Base-by-base conservation (phyloP, 2,329 filamentous ascomycete genomes). In the Golovinomyces cichoracearum region DNA sequence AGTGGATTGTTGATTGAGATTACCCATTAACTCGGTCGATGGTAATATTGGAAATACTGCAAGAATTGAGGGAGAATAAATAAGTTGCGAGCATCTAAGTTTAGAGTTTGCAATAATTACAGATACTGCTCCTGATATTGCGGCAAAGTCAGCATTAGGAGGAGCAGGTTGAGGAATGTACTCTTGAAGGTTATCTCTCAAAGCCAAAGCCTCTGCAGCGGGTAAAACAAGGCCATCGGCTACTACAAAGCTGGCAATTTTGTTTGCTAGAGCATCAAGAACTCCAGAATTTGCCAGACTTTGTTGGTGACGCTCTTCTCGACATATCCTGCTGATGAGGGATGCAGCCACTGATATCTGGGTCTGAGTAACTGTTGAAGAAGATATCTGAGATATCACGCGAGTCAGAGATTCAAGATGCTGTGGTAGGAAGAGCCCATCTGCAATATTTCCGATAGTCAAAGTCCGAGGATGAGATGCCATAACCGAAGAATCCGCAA, bases 21-120 rank as follows among this genome's bases (percentile, higher is more conserved):
- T 63, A 5, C 66, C 64, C 1, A 69, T 63, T 48, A 74, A 71
- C 40, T 72, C 71, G 35, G 71, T 63, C 5, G 62, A 50, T 25
- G 60, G 58, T 57, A 60, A 54, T 40, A 69, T 68, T 2, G 78
- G 78, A 52, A 84, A 81, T 10, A 82, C 72, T 19, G 78, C 73
- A 49, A 82, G 64, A 37, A 85, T 74, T 0, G 75, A 71, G 1
- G 78, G 78, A 0, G 80, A 79, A 51, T 73, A 78, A 40, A 80
- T 63, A 45, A 83, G 70, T 56, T 83, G 73, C 53, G 78, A 78
- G 9, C 83, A 78, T 49, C 84, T 74, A 62, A 79, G 82, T 55
- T 78, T 79, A 0, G 88, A 94, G 56, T 83, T 75, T 52, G 77
- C 73, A 46, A 93, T 73, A 45, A 94, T 80, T 42, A 77, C 72